Percentiles rank a stretch among this genome's conserved stretches.
phyloP scores from a whole-genome alignment of 73 alveolate genomes.

The Blepharisma stoltei region DNA sequence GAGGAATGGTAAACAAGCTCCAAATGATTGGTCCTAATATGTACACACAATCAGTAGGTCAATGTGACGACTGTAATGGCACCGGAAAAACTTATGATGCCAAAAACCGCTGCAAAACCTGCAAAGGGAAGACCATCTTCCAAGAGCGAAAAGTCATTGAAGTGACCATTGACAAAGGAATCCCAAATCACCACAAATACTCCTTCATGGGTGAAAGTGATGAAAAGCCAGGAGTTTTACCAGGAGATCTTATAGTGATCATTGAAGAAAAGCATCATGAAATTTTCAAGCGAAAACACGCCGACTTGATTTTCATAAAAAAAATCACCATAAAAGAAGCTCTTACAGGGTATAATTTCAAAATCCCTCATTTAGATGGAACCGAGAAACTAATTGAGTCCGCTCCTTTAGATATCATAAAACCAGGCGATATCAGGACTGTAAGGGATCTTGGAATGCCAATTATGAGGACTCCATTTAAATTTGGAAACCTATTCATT shows the following conservation, averaged over 20 bases:
- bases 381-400: constrained; percentile 73
- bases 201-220: constrained; percentile 96
- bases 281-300: constrained; percentile 90
- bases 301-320: constrained; percentile 84
- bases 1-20: constrained; percentile 83
- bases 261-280: constrained; percentile 77
- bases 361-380: constrained; percentile 89
- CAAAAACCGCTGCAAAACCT: constrained; percentile 74
- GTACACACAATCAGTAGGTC: constrained; percentile 88
- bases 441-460: constrained; percentile 94
- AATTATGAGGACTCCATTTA: constrained; percentile 62
- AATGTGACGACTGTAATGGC: constrained; percentile 93
- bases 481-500: constrained; percentile 80
- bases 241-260: constrained; percentile 94
- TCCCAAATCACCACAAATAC: constrained; percentile 94
- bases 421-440: constrained; percentile 86
- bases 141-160: constrained; percentile 82
- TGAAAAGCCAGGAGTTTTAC: constrained; percentile 93
- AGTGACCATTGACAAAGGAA: constrained; percentile 91
- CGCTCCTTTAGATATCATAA: constrained; percentile 87
- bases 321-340: constrained; percentile 91
- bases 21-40: constrained; percentile 90
- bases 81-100: constrained; percentile 80
- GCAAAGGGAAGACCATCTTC: constrained; percentile 79
- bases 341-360: constrained; percentile 86